Base-by-base conservation (phyloP, 331 rosid genomes). In the Quercus lobata region DNA sequence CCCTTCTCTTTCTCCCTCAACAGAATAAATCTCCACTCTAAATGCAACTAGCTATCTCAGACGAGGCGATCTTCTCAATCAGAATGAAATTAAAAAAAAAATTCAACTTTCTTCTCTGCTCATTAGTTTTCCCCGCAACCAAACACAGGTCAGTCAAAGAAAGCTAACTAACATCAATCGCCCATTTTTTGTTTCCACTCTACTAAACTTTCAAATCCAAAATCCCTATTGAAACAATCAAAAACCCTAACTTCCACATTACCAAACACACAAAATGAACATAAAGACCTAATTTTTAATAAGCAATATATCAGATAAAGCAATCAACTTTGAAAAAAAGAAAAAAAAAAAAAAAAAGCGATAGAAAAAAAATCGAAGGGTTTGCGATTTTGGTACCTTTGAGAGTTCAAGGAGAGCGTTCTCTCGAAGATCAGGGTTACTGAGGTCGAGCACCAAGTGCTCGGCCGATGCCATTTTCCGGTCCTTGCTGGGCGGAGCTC, bases 391-490 rank as follows among this genome's bases (percentile, higher is more conserved):
- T n/a, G 5, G 17, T 62, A 94, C 98, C 98, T 91, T 92, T 14
- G 97, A 91, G 16, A 92, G 97, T 81, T 91, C 93, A 7, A 73
- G 88, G 46, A 94, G 97, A 7, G 94, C 94, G 70, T 88, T 87
- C 79, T 94, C 97, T 2, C 97, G 91, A 49, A 87, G 92, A 74
- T 92, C 91, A 19, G 95, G 97, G 27, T 88, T 86, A 84, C 91
- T 85, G 24, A 94, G 84, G 66, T 90, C 91, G 57, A 90, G 94
- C 66, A 92, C 90, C 69, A 94, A 81, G 2, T 88, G 88, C 83
- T 94, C 92, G 0, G 88, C 91, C 15, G 90, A 84, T 5, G 90
- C 93, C 91, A 87, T 87, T 74, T 86, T 85, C 10, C 84, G 86
- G 41, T 85, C 90, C 76, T 73, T 87, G 84, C 72, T 85, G 17